phyloP scores from a whole-genome alignment of 192 early-diverging fungal species.

The Dissophora ornata region DNA sequence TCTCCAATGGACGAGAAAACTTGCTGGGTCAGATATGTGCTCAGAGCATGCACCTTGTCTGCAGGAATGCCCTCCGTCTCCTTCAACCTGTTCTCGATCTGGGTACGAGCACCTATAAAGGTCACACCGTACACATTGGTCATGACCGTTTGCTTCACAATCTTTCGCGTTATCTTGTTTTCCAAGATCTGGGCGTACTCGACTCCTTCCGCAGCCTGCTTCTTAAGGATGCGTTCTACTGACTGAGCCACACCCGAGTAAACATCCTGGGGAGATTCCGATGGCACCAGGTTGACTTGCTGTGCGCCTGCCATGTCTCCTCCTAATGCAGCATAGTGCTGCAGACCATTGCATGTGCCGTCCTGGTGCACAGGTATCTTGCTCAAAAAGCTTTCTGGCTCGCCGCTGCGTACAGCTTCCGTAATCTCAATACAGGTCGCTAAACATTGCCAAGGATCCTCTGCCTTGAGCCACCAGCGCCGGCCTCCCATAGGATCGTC shows the following conservation, averaged over 20 bases:
- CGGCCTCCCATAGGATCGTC: slow-evolving; percentile 82
- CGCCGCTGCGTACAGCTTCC: slow-evolving; percentile 73
- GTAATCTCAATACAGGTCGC: slow-evolving; percentile 89
- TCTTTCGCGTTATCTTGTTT: slow-evolving; percentile 85
- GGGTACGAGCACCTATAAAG: slow-evolving; percentile 89
- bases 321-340: slow-evolving; percentile 98
- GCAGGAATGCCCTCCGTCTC: slow-evolving; percentile 80
- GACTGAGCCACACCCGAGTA: slow-evolving; percentile 89
- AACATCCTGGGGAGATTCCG: slow-evolving; percentile 91
- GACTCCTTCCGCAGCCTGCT: slow-evolving; percentile 72
- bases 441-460: slow-evolving; percentile 95
- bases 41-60: slow-evolving; percentile 69
- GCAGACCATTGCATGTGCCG: slow-evolving; percentile 97
- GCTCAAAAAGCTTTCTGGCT: slow-evolving; percentile 78
- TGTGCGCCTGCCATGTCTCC: slow-evolving; percentile 88
- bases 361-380: slow-evolving; percentile 94
- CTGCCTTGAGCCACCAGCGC: slow-evolving; percentile 90
- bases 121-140: slow-evolving; percentile 99
- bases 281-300: slow-evolving; percentile 89
- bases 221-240: slow-evolving; percentile 75
- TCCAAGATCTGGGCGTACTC: slow-evolving; percentile 71
- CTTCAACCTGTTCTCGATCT: slow-evolving; percentile 86
- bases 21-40: slow-evolving; percentile 80
- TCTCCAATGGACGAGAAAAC: slow-evolving; percentile 90
- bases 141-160: slow-evolving; percentile 99